A percentile compares a stretch with the other conserved stretches of the same genome.
These are phyloP conservation scores for Fusarium stilboides DNA, from an alignment of 2,329 filamentous ascomycete species.

Conservation along the genomic window DNA sequence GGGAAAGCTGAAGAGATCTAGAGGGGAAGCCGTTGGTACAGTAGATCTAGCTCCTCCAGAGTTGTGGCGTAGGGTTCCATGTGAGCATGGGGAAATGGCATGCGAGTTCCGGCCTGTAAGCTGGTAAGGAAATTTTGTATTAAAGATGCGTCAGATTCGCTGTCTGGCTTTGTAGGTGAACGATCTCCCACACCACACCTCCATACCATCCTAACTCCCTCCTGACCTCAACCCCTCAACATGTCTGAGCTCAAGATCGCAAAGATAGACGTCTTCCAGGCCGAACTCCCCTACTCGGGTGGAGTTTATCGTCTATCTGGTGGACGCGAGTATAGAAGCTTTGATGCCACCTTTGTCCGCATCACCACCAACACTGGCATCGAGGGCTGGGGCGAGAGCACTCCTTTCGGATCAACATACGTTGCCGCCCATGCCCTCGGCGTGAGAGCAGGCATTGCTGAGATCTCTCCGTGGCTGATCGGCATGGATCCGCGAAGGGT, in stretches of 20 bases:
- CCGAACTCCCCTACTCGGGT: constrained; percentile 31
- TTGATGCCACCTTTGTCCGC: constrained; percentile 41
- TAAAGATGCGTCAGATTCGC: neutral
- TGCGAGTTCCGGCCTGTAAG: neutral
- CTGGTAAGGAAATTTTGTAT: neutral
- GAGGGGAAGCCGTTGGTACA: neutral
- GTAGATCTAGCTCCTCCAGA: constrained; percentile 4
- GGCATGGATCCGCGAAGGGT: constrained; percentile 30
- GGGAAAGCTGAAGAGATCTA: neutral
- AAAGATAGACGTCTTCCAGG: constrained; percentile 41
- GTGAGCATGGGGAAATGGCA: neutral
- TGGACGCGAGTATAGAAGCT: constrained; percentile 35
- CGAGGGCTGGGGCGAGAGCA: constrained; percentile 43
- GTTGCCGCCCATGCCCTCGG: constrained; percentile 38
- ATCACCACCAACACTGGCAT: constrained; percentile 41
- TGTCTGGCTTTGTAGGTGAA: neutral
- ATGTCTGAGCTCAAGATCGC: constrained; percentile 40
- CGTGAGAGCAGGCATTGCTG: constrained; percentile 36
- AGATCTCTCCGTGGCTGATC: constrained; percentile 36
- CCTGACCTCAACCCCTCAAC: constrained; percentile 31
- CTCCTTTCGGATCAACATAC: constrained; percentile 40
- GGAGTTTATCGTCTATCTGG: constrained; percentile 36
- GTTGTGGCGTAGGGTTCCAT: neutral
- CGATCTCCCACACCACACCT: neutral
- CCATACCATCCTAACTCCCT: neutral